Evolutionary conservation across 208 protist genomes (phyloP).

Genomic region (Tetramitus jugosus): DNA sequence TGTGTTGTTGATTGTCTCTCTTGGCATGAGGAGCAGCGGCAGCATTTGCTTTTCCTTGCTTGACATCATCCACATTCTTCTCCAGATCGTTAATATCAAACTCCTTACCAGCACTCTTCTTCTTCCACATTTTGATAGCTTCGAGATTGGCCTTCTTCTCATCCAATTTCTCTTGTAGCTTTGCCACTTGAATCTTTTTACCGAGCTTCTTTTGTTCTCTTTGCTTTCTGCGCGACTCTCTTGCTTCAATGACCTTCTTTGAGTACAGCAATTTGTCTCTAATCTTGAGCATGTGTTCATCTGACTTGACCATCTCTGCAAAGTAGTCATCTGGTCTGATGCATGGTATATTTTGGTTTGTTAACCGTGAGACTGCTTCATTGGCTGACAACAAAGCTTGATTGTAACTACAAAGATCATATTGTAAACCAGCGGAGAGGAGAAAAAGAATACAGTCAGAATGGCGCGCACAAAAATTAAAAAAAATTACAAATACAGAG

Average conservation of each 20-base stretch:
- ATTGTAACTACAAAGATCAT: constrained; percentile 36
- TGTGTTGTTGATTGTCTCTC: too few relatives aligned
- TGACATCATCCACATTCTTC: not conserved
- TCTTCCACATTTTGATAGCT: not conserved
- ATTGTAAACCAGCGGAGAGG: not conserved
- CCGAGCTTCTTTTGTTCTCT: constrained; percentile 7
- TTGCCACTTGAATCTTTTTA: not conserved
- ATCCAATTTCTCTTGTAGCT: not conserved
- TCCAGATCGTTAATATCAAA: not conserved
- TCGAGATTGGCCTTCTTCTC: constrained; percentile 5
- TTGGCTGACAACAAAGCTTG: constrained; percentile 68
- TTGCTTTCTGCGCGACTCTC: not conserved
- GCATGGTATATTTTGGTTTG: constrained; percentile 63
- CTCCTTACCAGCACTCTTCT: not conserved
- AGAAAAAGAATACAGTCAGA: too few relatives aligned
- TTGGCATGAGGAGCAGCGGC: not conserved
- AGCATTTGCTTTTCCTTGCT: too few relatives aligned
- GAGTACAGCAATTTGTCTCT: constrained; percentile 34
- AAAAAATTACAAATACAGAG: not conserved
- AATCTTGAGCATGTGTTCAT: constrained; percentile 85
- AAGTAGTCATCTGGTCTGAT: constrained; percentile 82
- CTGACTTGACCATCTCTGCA: constrained; percentile 89
- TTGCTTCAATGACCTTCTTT: not conserved
- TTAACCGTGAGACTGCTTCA: constrained; percentile 59
- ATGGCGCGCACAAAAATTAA: too few relatives aligned